phyloP scores from a whole-genome alignment of 805 yeast species.

The Saitoella complicata region DNA sequence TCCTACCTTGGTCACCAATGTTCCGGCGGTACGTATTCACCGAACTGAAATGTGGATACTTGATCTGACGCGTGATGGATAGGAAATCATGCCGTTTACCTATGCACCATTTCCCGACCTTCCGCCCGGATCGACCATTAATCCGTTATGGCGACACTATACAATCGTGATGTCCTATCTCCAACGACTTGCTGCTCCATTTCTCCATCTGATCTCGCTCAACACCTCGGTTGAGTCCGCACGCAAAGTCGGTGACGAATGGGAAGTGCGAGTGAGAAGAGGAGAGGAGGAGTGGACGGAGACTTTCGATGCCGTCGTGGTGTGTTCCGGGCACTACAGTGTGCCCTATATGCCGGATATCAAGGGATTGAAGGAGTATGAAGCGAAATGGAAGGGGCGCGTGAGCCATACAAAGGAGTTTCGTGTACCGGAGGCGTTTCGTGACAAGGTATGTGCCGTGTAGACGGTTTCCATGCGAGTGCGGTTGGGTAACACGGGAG shows the following conservation, averaged over 20 bases:
- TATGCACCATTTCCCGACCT: too few species aligned
- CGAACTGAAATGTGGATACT: too few species aligned
- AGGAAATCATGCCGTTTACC: too few species aligned
- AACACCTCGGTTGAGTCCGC: conserved; percentile 32
- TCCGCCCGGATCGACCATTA: too few species aligned
- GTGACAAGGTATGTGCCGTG: conserved; percentile 19
- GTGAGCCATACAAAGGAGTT: conserved; percentile 44
- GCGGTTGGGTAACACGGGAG: conserved; percentile 19
- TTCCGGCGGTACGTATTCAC: too few species aligned
- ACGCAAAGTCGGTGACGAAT: conserved; percentile 20
- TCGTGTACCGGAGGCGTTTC: conserved; percentile 31
- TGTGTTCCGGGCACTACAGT: conserved; percentile 51
- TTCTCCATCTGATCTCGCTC: conserved; percentile 30
- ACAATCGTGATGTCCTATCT: too few species aligned
- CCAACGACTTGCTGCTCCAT: too few species aligned
- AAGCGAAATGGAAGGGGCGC: conserved; percentile 27
- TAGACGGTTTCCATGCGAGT: neutral
- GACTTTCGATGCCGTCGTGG: conserved; percentile 41
- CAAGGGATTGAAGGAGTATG: conserved; percentile 37
- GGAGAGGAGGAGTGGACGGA: conserved; percentile 2
- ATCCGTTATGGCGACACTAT: too few species aligned
- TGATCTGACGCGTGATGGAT: too few species aligned
- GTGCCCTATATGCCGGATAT: conserved; percentile 44
- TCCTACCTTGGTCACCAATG: too few species aligned
- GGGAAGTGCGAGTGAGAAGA: conserved; percentile 24